These are phyloP conservation scores for Isatis tinctoria DNA, from an alignment of 345 rosid genomes.

Conservation along the genomic window DNA sequence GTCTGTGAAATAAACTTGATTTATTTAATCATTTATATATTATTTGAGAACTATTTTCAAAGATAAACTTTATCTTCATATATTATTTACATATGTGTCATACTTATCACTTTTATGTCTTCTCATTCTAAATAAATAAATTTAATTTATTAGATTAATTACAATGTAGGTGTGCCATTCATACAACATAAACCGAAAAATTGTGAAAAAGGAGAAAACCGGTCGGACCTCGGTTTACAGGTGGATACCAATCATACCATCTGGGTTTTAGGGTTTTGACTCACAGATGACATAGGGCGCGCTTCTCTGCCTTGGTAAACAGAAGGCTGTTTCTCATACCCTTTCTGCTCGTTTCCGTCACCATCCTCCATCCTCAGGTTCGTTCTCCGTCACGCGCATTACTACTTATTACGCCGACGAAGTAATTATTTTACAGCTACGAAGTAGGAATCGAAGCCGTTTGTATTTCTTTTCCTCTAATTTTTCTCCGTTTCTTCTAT, in stretches of 20 bases:
- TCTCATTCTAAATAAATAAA: too few species aligned
- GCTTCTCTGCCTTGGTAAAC: slow-evolving; percentile 12
- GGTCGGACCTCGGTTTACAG: not conserved
- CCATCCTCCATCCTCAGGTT: slow-evolving; percentile 17
- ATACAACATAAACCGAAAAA: too few species aligned
- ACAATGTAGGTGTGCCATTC: too few species aligned
- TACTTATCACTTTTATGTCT: too few species aligned
- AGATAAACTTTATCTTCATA: too few species aligned
- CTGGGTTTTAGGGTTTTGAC: slow-evolving; percentile 20
- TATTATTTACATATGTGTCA: too few species aligned
- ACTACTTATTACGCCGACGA: not conserved
- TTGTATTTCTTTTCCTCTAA: not conserved
- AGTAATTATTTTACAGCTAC: not conserved
- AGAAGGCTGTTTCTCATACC: not conserved
- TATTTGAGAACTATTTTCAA: too few species aligned
- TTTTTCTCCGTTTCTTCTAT: not conserved
- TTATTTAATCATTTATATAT: too few species aligned
- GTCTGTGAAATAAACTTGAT: too few species aligned
- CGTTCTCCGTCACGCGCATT: not conserved
- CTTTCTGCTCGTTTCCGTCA: slow-evolving; percentile 5
- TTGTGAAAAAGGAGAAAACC: not conserved
- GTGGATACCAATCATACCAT: not conserved
- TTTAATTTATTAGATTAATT: too few species aligned
- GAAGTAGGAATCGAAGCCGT: not conserved
- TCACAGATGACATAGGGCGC: slow-evolving; percentile 1